Evolutionary conservation across 1,139 yeast species (phyloP), one percentile per base, ranked within the genome.

Genomic region (Scheffersomyces parashehatae): DNA sequence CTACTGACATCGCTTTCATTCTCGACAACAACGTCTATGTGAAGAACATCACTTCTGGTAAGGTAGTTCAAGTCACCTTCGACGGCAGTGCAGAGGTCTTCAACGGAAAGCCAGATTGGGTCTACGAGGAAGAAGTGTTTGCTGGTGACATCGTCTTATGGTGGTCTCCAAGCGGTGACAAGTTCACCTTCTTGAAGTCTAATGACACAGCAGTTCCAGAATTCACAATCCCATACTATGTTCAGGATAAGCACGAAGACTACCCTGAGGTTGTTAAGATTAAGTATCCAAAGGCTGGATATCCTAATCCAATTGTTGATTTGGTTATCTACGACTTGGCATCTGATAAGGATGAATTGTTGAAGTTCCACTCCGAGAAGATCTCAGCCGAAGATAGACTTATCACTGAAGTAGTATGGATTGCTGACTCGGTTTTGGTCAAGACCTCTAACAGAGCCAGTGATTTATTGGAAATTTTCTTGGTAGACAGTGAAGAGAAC

Each of bases 21-120:
- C 58, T 53, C 46, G 60, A 70, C 36, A 71, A 73, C 52, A 63
- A 74, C 49, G 59, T 74, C 7, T 73, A 57, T 50, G 50, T 73
- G 31, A 65, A 64, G 43, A 47, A 57, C 38, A 44, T 68, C 29
- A 44, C 29, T 1, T 42, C 46, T 9, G 47, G 42, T 10, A 45
- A 38, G 2, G 52, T 59, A n/a, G 54, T 56, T 0, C 75, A 70
- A 46, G 63, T 79, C 5, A 79, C 84, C 1, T 51, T 44, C 42
- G 85, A 80, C 53, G 85, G 84, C 1, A 66, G 75, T 26, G 65
- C 59, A 3, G 69, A 77, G 40, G 63, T 79, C 3, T 78, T 79
- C 55, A 70, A 80, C 49, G 85, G 84, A 16, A 74, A 74, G 44
- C 82, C 84, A 0, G 84, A 80, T 53, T 80, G 85, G 85, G 83